Base-by-base conservation (phyloP, 2,329 filamentous ascomycete species). In the Cercospora sp. region DNA sequence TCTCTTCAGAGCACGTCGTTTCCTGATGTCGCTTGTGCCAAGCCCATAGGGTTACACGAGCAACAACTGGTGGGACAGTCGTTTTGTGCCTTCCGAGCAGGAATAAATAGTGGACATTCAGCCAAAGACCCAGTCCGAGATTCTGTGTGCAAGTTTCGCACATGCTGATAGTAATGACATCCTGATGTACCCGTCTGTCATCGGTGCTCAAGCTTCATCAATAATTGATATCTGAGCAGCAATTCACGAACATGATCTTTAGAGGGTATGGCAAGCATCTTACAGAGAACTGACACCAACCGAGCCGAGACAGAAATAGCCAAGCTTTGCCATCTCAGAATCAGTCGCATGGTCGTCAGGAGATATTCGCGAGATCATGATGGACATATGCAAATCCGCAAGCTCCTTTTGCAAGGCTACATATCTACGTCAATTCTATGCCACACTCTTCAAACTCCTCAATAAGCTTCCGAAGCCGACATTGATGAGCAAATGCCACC, bases 401-500 rank as follows among this genome's bases (percentile, higher is more conserved):
- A n/a, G n/a, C n/a, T 42, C 36, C 36, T 3, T 42, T 42, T 42
- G 36, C 45, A 51, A 23, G 18, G 12, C 48, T 28, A 16, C n/a
- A 55, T 2, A 28, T 55, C 23, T 55, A 55, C 8, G 2, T 28
- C 18, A 40, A 18, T 7, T 23, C 45, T 64, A 68, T 8, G 66
- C 63, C 10, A 68, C 45, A 3, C 6, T 53, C 36, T 42, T 66
- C 60, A 64, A 23, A 28, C 18, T n/a, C 30, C 63, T 68, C 69
- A 70, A 20, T 23, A 63, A n/a, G n/a, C 68, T 64, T 9, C 71
- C 89, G 53, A 90, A 73, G 5, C 86, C 82, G 36, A 94, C 74
- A 78, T 94, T 93, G 53, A 94, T 83, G 42, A 86, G 77, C 69
- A 94, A 78, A 86, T 99, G 94, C 82, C 94, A 92, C 7, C 88